Evolutionary conservation across 2,329 filamentous ascomycete species (phyloP), one percentile per base, ranked within the genome.

Genomic region (Onygenales sp.): DNA sequence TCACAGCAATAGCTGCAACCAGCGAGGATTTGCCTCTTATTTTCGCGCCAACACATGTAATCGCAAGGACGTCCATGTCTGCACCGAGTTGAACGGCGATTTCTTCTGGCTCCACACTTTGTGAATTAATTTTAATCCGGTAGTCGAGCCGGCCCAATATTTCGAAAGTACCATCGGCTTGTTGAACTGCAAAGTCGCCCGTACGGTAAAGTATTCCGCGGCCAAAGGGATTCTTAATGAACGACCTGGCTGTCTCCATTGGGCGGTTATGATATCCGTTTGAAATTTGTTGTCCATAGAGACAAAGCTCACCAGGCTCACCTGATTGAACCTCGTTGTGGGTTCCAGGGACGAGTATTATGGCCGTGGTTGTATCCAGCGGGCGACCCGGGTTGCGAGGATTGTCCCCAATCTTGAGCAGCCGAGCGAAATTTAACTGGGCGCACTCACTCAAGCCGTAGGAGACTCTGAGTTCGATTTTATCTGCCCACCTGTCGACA

Each of bases 71-170:
- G 21, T 49, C 36, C 4, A 17, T 14, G 31, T 49, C 34, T 31
- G 27, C 14, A 31, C 39, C 34, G n/a, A 51, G 37, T n/a, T 27
- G 21, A 21, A 36, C 27, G 42, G 66, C 65, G 21, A 77, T 63
- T 6, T 78, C 76, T 2, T 59, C 56, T 2, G 78, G 60, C 11
- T 79, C 74, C 21, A 77, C 67, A 1, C 53, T 51, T 39, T 62
- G 57, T 21, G 49, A 52, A 40, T 49, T 43, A 14, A 59, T 53
- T 52, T 58, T 52, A 9, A 59, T 31, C 40, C 56, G 54, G 6
- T 49, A 52, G 33, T 56, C 53, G 33, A 48, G 48, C n/a, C 49
- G 49, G 14, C 58, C 57, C 10, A 60, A 54, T 27, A 57, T 55
- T 31, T 54, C 48, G 52, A 60, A 55, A 17, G 54, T 39, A 6